Percentiles rank a stretch among this genome's conserved stretches.
phyloP scores from a whole-genome alignment of 2,329 filamentous ascomycete species.

The Cytospora leucostoma region DNA sequence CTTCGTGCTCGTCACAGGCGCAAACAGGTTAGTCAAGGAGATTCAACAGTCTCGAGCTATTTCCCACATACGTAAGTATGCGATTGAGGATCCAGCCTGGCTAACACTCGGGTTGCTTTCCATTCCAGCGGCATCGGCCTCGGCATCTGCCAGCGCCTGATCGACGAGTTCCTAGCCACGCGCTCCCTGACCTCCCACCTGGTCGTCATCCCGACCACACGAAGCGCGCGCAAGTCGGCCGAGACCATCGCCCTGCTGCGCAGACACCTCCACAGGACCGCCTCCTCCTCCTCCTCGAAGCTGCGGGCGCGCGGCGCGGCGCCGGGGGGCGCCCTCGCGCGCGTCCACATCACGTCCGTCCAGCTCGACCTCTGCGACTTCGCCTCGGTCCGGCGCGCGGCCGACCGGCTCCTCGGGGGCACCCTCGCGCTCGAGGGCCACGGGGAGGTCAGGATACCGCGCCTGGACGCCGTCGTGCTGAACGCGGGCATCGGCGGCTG shows the following conservation, averaged over 20 bases:
- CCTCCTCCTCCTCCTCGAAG: constrained; percentile 42
- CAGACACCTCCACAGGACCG: constrained; percentile 57
- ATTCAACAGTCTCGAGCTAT: not conserved
- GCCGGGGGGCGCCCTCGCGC: constrained; percentile 46
- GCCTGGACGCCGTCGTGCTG: constrained; percentile 76
- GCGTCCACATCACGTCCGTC: constrained; percentile 60
- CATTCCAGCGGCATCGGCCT: constrained; percentile 78
- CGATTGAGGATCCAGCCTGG: constrained; percentile 15
- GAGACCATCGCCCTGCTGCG: constrained; percentile 69
- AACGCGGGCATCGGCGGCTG: constrained; percentile 91
- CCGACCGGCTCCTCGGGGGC: constrained; percentile 48
- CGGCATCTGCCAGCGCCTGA: constrained; percentile 78
- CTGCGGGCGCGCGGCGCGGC: constrained; percentile 43
- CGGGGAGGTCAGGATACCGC: constrained; percentile 57
- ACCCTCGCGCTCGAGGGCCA: constrained; percentile 45
- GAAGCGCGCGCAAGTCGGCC: constrained; percentile 70
- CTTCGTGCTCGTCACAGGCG: constrained; percentile 77
- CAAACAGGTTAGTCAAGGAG: constrained; percentile 67
- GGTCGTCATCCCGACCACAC: constrained; percentile 81
- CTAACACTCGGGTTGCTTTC: too few relatives aligned
- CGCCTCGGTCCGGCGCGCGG: constrained; percentile 50
- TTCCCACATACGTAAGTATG: constrained; percentile 33
- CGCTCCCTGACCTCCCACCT: constrained; percentile 69
- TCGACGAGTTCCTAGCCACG: constrained; percentile 81
- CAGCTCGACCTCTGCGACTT: constrained; percentile 64